A percentile compares a stretch with the other conserved stretches of the same genome.
Conservation (phyloP, 306 rosid species). For the Adenanthera pavonina region DNA sequence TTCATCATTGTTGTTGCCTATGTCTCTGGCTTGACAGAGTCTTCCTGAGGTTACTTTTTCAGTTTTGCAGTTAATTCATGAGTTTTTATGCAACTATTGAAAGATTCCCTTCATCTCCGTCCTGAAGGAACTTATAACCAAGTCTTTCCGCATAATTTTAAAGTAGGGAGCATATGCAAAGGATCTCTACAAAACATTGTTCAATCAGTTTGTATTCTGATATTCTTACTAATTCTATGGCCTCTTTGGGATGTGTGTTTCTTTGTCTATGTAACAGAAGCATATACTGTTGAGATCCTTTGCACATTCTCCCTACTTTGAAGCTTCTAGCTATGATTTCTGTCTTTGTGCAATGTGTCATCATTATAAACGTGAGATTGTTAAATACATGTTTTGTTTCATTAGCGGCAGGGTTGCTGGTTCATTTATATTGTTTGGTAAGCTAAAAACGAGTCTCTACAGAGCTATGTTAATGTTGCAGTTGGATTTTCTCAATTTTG, state of each 20-base stretch:
- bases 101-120: background rate
- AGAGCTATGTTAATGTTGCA: background rate
- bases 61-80: background rate
- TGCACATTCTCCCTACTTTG: background rate
- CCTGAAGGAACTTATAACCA: background rate
- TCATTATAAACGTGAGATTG: background rate
- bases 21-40: conserved; percentile 30
- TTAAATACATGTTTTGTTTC: background rate
- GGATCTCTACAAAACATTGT: conserved; percentile 15
- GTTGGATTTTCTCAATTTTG: too few species aligned
- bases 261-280: background rate
- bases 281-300: conserved; percentile 7
- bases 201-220: background rate
- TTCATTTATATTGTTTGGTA: too few species aligned
- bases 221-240: background rate
- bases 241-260: background rate
- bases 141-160: background rate
- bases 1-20: conserved; percentile 24
- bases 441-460: background rate
- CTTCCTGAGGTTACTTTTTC: background rate
- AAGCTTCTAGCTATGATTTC: background rate
- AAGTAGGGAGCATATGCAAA: background rate
- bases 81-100: background rate
- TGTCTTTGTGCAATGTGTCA: background rate
- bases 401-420: background rate